These are phyloP conservation scores for Pichia exigua DNA, from an alignment of 805 yeast genomes.

Conservation along the genomic window DNA sequence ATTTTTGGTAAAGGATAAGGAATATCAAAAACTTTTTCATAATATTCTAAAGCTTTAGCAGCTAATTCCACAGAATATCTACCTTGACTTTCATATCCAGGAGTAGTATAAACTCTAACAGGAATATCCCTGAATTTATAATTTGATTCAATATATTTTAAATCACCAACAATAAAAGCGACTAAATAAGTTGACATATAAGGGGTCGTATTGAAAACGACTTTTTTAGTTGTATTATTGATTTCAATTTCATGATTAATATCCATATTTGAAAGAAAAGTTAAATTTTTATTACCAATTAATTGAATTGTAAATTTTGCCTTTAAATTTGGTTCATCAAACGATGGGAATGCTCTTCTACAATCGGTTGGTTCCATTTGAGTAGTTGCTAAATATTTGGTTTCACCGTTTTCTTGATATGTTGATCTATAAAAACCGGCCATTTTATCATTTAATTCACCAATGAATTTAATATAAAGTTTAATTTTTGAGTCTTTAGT, in stretches of 20 bases:
- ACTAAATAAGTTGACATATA: slow-evolving; percentile 48
- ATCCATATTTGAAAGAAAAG: slow-evolving; percentile 45
- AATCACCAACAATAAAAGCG: slow-evolving; percentile 54
- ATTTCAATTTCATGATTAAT: slow-evolving; percentile 20
- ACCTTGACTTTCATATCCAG: slow-evolving; percentile 40
- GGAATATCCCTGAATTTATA: slow-evolving; percentile 42
- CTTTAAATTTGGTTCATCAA: slow-evolving; percentile 50
- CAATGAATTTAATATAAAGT: slow-evolving; percentile 33
- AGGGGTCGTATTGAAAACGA: slow-evolving; percentile 41
- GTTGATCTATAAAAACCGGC: slow-evolving; percentile 49
- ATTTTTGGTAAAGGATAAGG: slow-evolving; percentile 75
- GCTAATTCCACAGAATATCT: slow-evolving; percentile 41
- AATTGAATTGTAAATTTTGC: slow-evolving; percentile 47
- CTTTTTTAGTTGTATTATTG: slow-evolving; percentile 18
- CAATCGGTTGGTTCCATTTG: slow-evolving; percentile 59
- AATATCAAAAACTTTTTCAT: slow-evolving; percentile 41
- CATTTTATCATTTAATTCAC: slow-evolving; percentile 45
- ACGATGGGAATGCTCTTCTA: slow-evolving; percentile 51
- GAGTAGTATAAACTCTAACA: slow-evolving; percentile 47
- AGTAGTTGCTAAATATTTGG: slow-evolving; percentile 43
- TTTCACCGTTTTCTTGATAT: slow-evolving; percentile 36
- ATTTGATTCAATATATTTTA: slow-evolving; percentile 42
- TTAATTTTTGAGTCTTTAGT: slow-evolving; percentile 26
- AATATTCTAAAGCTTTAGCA: slow-evolving; percentile 46
- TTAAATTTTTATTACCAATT: slow-evolving; percentile 30